phyloP scores from a whole-genome alignment of 1,139 yeast genomes.

The Protomyces inundatus region DNA sequence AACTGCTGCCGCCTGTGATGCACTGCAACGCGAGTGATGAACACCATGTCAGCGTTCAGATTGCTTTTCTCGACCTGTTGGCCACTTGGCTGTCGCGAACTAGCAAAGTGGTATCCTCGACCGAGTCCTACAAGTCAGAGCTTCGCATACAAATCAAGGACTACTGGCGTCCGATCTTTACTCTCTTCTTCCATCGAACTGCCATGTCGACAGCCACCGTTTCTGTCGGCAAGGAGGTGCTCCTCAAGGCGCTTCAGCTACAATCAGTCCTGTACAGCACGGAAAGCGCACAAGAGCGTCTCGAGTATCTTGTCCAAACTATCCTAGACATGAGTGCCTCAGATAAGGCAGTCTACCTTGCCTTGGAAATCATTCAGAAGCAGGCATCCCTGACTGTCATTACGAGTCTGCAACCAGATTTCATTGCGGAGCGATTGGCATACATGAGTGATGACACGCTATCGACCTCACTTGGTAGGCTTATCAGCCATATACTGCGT shows the following conservation, averaged over 20 bases:
- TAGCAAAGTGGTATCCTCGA: neutral
- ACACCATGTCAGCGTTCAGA: neutral
- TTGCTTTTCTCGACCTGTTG: slow-evolving; percentile 10
- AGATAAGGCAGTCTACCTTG: slow-evolving; percentile 17
- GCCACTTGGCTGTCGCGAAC: slow-evolving; percentile 20
- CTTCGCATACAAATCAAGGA: neutral
- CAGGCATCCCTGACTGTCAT: slow-evolving; percentile 5
- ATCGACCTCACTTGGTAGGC: slow-evolving; percentile 17
- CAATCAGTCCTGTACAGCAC: neutral
- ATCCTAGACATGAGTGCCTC: slow-evolving; percentile 9
- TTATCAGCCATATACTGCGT: slow-evolving; percentile 8
- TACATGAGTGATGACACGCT: slow-evolving; percentile 12
- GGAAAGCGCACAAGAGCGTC: neutral
- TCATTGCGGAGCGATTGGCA: slow-evolving; percentile 8
- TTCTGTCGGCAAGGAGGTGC: slow-evolving; percentile 15
- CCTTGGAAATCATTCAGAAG: slow-evolving; percentile 19
- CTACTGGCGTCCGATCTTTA: slow-evolving; percentile 2
- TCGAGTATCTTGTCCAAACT: neutral
- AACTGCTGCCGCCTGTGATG: neutral
- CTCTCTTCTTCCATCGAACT: slow-evolving; percentile 11
- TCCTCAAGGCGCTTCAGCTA: slow-evolving; percentile 5
- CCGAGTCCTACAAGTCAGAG: neutral
- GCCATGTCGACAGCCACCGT: slow-evolving; percentile 15
- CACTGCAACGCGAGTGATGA: neutral
- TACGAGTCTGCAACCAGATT: slow-evolving; percentile 1